Percentiles rank a stretch among this genome's conserved stretches.
These are phyloP conservation scores for Fraxinus floribunda DNA, from an alignment of 305 asterid species.

Conservation along the genomic window DNA sequence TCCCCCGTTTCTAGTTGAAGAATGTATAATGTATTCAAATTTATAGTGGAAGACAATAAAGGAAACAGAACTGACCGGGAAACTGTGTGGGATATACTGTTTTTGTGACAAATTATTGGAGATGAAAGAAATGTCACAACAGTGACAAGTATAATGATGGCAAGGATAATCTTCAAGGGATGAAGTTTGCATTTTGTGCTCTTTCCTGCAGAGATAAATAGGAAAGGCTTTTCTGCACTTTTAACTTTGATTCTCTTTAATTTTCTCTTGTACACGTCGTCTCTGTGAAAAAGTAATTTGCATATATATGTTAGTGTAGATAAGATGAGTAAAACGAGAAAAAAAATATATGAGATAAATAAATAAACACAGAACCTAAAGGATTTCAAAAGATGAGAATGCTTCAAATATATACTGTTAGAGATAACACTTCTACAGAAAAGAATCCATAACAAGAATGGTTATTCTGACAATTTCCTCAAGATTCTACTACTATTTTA, in stretches of 20 bases:
- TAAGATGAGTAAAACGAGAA: not conserved
- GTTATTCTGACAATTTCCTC: not conserved
- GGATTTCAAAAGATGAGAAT: not conserved
- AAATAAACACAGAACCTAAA: not conserved
- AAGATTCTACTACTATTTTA: not conserved
- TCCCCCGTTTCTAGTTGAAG: not conserved
- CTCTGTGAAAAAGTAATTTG: slow-evolving; percentile 31
- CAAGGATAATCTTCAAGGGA: slow-evolving; percentile 38
- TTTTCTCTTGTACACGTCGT: slow-evolving; percentile 54
- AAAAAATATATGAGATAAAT: not conserved
- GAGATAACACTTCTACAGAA: not conserved
- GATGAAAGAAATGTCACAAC: slow-evolving; percentile 34
- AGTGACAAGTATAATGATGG: slow-evolving; percentile 29
- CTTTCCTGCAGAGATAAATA: slow-evolving; percentile 34
- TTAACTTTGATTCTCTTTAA: slow-evolving; percentile 46
- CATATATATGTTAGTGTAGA: not conserved
- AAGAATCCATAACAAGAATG: not conserved
- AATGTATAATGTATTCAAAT: not conserved
- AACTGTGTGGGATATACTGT: slow-evolving; percentile 19
- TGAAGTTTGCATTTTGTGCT: slow-evolving; percentile 37
- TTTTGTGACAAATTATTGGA: slow-evolving; percentile 33
- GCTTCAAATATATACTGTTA: not conserved
- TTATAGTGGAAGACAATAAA: not conserved
- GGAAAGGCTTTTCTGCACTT: slow-evolving; percentile 36
- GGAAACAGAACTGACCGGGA: slow-evolving; percentile 30